A percentile compares a stretch with the other conserved stretches of the same genome.
These are phyloP conservation scores for Thraustochytrium striatum DNA, from an alignment of 352 stramenopile species.

Conservation along the genomic window DNA sequence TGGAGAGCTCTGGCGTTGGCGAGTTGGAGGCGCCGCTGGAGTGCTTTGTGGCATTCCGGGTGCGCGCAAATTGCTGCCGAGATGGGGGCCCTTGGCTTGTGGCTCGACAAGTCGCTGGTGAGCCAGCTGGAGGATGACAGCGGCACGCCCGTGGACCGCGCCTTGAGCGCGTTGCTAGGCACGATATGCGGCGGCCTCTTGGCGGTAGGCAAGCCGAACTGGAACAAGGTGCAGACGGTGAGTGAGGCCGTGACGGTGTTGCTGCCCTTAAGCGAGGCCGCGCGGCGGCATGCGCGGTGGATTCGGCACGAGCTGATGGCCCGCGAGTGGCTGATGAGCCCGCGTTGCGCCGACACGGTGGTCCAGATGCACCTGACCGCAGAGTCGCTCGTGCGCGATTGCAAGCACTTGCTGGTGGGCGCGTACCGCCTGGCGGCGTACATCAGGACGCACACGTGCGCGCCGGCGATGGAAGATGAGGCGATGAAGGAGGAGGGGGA, in stretches of 20 bases:
- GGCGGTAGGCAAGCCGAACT: background rate
- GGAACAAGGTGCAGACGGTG: background rate
- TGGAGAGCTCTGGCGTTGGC: too few relatives aligned
- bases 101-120: background rate
- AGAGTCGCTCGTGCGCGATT: background rate
- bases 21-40: too few relatives aligned
- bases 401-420: background rate
- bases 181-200: background rate
- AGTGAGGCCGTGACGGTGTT: background rate
- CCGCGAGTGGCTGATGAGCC: background rate
- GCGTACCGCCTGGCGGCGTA: background rate
- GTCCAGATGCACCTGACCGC: background rate
- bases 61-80: conserved; percentile 22
- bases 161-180: background rate
- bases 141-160: background rate
- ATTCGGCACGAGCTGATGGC: conserved; percentile 3
- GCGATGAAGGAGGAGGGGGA: background rate
- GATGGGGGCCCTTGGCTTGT: background rate
- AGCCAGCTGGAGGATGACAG: background rate
- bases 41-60: background rate
- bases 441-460: background rate
- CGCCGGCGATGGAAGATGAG: background rate
- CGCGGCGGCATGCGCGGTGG: background rate
- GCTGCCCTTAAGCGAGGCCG: background rate
- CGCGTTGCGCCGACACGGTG: background rate